Conservation (phyloP, 2,329 filamentous ascomycete genomes). For the Calonectria henricotiae region DNA sequence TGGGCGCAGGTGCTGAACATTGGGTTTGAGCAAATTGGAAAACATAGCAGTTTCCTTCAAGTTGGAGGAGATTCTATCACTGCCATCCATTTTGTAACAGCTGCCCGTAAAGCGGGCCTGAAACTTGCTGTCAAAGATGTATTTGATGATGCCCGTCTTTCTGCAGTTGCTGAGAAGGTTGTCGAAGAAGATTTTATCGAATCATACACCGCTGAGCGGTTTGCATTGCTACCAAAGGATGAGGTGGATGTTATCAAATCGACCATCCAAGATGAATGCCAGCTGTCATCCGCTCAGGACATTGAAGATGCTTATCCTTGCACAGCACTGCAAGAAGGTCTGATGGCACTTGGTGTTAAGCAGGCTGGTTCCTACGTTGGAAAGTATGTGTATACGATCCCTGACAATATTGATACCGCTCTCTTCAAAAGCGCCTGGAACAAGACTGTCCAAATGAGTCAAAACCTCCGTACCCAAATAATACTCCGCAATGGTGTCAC, state of each 20-base stretch:
- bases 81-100: conserved; percentile 45
- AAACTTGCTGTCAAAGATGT: conserved; percentile 15
- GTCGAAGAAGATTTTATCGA: not conserved
- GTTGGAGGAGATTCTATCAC: conserved; percentile 51
- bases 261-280: not conserved
- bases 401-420: not conserved
- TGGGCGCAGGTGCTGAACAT: conserved; percentile 39
- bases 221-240: not conserved
- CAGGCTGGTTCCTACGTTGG: conserved; percentile 27
- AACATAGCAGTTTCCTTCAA: conserved; percentile 49
- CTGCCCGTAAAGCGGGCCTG: conserved; percentile 18
- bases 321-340: conserved; percentile 22
- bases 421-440: not conserved
- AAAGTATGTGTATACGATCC: conserved; percentile 11
- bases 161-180: not conserved
- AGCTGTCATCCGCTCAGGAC: not conserved
- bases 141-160: conserved; percentile 21
- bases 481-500: not conserved
- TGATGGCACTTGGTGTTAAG: conserved; percentile 21
- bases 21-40: conserved; percentile 50
- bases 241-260: not conserved
- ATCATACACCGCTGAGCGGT: not conserved
- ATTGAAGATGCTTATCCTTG: conserved; percentile 31
- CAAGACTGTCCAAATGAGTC: conserved; percentile 1
- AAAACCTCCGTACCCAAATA: not conserved